These are phyloP conservation scores for Metroxylon sagu DNA, from an alignment of 176 grass and related monocot species.

Conservation along the genomic window DNA sequence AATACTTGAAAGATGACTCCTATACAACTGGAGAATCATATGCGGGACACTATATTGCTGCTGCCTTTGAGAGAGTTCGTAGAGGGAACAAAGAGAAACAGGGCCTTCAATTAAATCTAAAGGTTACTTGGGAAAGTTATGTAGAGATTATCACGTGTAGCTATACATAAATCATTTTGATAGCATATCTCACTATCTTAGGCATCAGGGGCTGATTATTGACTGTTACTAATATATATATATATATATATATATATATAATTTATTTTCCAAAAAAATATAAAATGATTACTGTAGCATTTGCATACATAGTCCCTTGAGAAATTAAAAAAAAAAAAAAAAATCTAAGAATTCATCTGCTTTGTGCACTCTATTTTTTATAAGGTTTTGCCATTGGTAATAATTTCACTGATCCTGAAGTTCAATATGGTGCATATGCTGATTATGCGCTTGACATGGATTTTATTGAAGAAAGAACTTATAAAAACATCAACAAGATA, in stretches of 20 bases:
- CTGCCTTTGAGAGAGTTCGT: conserved; percentile 38
- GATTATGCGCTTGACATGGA: conserved; percentile 47
- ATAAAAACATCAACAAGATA: conserved; percentile 43
- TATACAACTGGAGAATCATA: conserved; percentile 55
- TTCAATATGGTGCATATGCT: conserved; percentile 55
- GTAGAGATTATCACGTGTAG: not conserved
- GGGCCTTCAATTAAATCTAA: conserved; percentile 42
- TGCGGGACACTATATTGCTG: conserved; percentile 53
- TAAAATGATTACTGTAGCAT: too few species aligned
- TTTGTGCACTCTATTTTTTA: not conserved
- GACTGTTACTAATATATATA: too few species aligned
- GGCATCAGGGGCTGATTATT: too few species aligned
- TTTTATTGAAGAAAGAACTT: conserved; percentile 23
- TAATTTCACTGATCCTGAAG: conserved; percentile 39
- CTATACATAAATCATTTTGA: not conserved
- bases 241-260: too few species aligned
- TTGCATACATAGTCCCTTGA: too few species aligned
- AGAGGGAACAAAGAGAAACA: conserved; percentile 39
- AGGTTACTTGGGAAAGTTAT: conserved; percentile 12
- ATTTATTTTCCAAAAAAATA: too few species aligned
- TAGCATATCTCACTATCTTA: too few species aligned
- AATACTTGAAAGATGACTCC: conserved; percentile 41
- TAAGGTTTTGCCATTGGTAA: conserved; percentile 50
- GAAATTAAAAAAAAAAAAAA: not conserved
- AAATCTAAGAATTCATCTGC: conserved; percentile 1